Base-by-base conservation (phyloP, 805 yeast species). In the Alloascoidea hylecoeti region DNA sequence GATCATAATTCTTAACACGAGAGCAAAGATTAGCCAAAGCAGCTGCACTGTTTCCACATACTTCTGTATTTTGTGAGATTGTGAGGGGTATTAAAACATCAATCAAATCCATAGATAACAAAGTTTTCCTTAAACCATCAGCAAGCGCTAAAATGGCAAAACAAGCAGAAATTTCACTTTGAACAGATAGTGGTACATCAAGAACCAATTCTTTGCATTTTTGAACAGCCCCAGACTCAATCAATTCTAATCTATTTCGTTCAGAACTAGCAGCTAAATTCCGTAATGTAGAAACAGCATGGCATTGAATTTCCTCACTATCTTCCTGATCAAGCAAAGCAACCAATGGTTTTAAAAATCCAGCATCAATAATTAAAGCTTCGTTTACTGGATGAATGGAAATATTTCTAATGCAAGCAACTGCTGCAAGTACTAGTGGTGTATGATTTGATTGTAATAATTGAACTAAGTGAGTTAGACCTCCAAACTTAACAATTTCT, bases 11-110 rank as follows among this genome's bases (percentile, higher is more conserved):
- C 49, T 72, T 72, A 28, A 89, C 84, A 59, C 96, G 75, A 3
- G 96, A 86, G 47, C 96, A 85, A 49, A 92, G 64, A 54, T 92
- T 92, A 18, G 98, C 98, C 47, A 92, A 69, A 2, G 98, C 97
- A 28, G 98, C 98, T 13, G 97, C 98, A 2, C 95, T 82, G 58
- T 92, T 92, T 41, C 98, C 98, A 57, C 95, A 92, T 14, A 92
- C 96, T 60, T 94, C 98, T 42, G 86, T 81, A 55, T 86, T 86
- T 40, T 71, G 71, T 34, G 94, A 81, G 48, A 73, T 75, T 2
- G 97, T 92, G 55, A 92, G 70, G 27, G 98, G 98, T 41, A 92
- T 78, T 45, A 92, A 69, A 28, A 86, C 96, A 49, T 82, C 86
- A 43, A 86, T 71, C 34, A 92, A 77, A 39, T 88, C 89, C 47